Conservation (phyloP, 2,329 filamentous ascomycete genomes). For the Claviceps pazoutovae region DNA sequence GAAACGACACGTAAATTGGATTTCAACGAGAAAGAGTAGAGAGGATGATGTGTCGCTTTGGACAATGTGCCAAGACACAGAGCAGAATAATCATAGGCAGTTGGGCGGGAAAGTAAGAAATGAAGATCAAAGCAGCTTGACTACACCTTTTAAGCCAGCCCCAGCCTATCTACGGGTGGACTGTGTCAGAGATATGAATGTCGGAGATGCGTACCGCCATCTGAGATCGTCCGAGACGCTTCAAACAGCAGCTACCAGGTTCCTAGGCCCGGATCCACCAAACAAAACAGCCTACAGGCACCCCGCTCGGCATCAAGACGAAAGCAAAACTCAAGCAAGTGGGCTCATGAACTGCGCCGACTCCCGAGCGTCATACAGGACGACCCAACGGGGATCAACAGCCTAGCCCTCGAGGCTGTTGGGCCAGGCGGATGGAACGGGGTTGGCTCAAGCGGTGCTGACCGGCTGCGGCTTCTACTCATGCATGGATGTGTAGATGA, state of each 20-base stretch:
- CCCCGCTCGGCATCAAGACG: no score
- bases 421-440: no score
- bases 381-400: neutral
- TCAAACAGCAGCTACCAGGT: no score
- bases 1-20: neutral
- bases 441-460: no score
- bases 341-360: neutral
- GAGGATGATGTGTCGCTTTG: neutral
- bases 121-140: neutral
- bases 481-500: no score
- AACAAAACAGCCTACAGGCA: neutral
- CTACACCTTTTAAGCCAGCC: neutral
- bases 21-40: neutral
- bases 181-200: neutral
- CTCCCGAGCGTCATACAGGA: neutral
- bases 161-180: neutral
- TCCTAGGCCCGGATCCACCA: neutral
- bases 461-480: no score
- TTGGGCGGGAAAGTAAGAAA: neutral
- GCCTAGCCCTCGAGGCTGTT: no score
- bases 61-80: no score
- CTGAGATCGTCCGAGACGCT: neutral
- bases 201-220: neutral
- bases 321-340: neutral
- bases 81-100: neutral